Base-by-base conservation (phyloP, 1,284 basidiomycete genomes). In the Schizophyllum commune region DNA sequence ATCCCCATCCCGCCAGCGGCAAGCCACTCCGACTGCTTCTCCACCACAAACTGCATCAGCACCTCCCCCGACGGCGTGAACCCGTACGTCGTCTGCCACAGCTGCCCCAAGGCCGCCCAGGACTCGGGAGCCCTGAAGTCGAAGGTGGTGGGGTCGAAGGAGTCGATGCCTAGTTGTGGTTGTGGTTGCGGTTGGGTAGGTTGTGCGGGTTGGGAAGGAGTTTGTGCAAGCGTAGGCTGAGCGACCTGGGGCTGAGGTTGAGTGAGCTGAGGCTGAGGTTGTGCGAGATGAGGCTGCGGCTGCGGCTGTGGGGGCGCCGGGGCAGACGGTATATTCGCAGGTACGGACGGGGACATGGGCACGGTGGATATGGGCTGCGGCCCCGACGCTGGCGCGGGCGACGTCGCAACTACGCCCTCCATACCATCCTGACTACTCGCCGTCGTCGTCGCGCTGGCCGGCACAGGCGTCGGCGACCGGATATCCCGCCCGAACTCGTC, bases 401-500 rank as follows among this genome's bases (percentile, higher is more conserved):
- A 65, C 65, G 73, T 67, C 67, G 74, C 67, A 63, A 76, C 75
- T 77, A 74, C 72, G 71, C 70, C 70, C 64, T 69, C 65, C 66
- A 32, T 63, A 65, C 62, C 39, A 47, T 47, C 39, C 39, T 47
- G 39, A 47, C 39, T 47, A 47, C 39, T 47, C 39, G 4, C 13
- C 17, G 53, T 4, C 53, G 20, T 4, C 27, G 27, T 55, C 53
- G 27, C 53, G 19, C 19, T 21, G 3, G 53, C 3, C 20, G 21
- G 70, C 61, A 62, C 70, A 57, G 79, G 77, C 47, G 83, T 83
- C 60, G 74, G 71, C 39, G 79, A 74, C 68, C 89, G 80, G 68
- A 90, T 80, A 71, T 91, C 89, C 68, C 90, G 82, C 66, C 90
- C 89, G 72, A 92, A 92, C 72, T 92, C 89, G 78, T 92, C 89